Evolutionary conservation across 345 rosid genomes (phyloP).

Genomic region (Jatropha curcas): DNA sequence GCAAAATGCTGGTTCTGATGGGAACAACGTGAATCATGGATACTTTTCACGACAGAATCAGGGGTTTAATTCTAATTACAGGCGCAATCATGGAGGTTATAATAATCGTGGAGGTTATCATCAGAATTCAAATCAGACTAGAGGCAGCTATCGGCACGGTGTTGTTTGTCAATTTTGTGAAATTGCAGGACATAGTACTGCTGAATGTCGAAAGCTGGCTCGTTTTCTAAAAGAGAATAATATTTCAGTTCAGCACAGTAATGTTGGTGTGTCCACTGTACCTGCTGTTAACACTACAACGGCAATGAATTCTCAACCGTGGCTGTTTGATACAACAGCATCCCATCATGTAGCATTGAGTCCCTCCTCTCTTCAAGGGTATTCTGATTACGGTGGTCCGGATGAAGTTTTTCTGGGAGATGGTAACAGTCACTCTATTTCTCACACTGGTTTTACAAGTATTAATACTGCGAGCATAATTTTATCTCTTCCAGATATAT

Average conservation of each 20-base stretch:
- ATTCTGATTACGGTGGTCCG: too few relatives aligned
- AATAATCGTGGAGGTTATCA: too few relatives aligned
- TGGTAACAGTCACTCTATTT: too few relatives aligned
- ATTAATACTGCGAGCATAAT: too few relatives aligned
- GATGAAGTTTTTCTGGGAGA: too few relatives aligned
- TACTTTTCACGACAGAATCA: too few relatives aligned
- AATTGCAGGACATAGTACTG: neutral
- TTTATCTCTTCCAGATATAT: too few relatives aligned
- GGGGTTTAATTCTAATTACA: too few relatives aligned
- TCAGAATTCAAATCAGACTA: too few relatives aligned
- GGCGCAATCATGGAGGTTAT: too few relatives aligned
- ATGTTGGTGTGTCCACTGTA: neutral
- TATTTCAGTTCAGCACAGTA: neutral
- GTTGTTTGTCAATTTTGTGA: neutral
- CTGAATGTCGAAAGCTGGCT: neutral
- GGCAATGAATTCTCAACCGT: neutral
- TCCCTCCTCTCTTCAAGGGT: neutral
- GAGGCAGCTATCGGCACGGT: neutral
- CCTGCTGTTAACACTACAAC: neutral
- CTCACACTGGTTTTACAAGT: too few relatives aligned
- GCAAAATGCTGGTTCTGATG: neutral
- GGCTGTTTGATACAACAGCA: conserved; percentile 3
- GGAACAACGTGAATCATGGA: neutral
- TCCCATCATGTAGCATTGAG: neutral
- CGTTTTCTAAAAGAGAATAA: neutral